Evolutionary conservation across 2,329 filamentous ascomycete genomes (phyloP).

Genomic region (Alternaria rosae): DNA sequence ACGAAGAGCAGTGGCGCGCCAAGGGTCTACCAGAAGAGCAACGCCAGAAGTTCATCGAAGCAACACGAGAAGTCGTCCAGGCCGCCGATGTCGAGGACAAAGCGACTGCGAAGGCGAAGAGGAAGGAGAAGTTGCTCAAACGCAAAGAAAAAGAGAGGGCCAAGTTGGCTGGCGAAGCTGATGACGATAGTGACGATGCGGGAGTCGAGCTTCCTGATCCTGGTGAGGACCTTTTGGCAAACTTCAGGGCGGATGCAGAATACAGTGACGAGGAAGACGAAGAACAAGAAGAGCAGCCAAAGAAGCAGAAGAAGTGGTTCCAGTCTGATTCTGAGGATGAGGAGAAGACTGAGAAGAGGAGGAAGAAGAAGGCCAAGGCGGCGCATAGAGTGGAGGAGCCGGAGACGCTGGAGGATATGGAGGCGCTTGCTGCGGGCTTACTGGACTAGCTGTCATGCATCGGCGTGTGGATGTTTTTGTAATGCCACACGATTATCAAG

Average conservation of each 20-base stretch:
- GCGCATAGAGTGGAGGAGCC: constrained; percentile 72
- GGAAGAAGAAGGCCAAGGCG: constrained; percentile 58
- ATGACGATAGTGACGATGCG: constrained; percentile 19
- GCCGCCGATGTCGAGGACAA: constrained; percentile 85
- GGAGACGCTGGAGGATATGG: constrained; percentile 80
- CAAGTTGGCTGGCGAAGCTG: constrained; percentile 39
- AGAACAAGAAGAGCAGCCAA: constrained; percentile 57
- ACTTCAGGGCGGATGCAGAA: constrained; percentile 53
- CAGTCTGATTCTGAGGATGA: constrained; percentile 68
- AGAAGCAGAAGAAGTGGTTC: constrained; percentile 82
- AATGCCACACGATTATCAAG: not conserved
- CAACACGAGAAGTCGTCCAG: constrained; percentile 74
- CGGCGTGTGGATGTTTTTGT: not conserved
- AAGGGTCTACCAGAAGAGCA: constrained; percentile 79
- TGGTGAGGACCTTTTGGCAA: constrained; percentile 52
- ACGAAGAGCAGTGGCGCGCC: constrained; percentile 79
- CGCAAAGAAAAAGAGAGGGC: constrained; percentile 71
- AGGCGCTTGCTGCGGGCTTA: constrained; percentile 77
- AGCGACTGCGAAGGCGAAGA: constrained; percentile 77
- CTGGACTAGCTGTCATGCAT: constrained; percentile 52
- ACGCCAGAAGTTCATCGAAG: constrained; percentile 77
- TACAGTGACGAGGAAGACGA: constrained; percentile 50
- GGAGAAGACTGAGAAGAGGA: constrained; percentile 46
- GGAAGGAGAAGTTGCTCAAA: constrained; percentile 76
- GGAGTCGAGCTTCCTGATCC: constrained; percentile 42